A percentile compares a stretch with the other conserved stretches of the same genome.
These are phyloP conservation scores for Glycine tomentella DNA, from an alignment of 306 rosid species.

Conservation along the genomic window DNA sequence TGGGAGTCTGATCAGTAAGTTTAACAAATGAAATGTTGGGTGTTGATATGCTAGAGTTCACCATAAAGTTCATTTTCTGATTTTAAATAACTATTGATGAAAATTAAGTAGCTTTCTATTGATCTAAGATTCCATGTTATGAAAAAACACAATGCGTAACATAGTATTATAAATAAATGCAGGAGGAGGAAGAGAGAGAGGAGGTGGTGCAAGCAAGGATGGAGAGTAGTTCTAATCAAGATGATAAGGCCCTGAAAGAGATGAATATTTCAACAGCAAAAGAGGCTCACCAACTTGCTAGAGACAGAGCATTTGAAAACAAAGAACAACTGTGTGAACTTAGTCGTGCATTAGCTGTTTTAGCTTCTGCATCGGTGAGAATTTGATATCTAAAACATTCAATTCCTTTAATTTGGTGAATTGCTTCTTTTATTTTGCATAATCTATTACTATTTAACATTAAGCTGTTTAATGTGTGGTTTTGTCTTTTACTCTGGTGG, in stretches of 20 bases:
- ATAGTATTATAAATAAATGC: slow-evolving; percentile 32
- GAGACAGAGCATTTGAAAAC: slow-evolving; percentile 73
- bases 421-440: slow-evolving; percentile 19
- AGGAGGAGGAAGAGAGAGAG: slow-evolving; percentile 90
- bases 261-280: slow-evolving; percentile 74
- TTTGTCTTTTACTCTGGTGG: slow-evolving; percentile 41
- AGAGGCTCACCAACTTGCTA: slow-evolving; percentile 79
- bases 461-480: background rate
- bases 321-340: slow-evolving; percentile 90
- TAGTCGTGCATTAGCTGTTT: slow-evolving; percentile 94
- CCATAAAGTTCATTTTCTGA: slow-evolving; percentile 31
- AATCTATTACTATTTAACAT: background rate
- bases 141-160: background rate
- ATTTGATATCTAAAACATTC: slow-evolving; percentile 39
- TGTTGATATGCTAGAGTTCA: slow-evolving; percentile 30
- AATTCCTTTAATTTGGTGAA: slow-evolving; percentile 12
- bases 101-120: slow-evolving; percentile 31
- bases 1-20: slow-evolving; percentile 37
- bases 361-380: slow-evolving; percentile 98
- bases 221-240: slow-evolving; percentile 62
- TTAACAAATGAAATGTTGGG: slow-evolving; percentile 29
- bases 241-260: slow-evolving; percentile 81
- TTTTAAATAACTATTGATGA: slow-evolving; percentile 27
- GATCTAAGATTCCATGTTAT: slow-evolving; percentile 37
- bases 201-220: slow-evolving; percentile 73